Percentiles rank a stretch among this genome's conserved stretches.
phyloP scores from a whole-genome alignment of 1,139 yeast species.

The Eremothecium sinecaudum region DNA sequence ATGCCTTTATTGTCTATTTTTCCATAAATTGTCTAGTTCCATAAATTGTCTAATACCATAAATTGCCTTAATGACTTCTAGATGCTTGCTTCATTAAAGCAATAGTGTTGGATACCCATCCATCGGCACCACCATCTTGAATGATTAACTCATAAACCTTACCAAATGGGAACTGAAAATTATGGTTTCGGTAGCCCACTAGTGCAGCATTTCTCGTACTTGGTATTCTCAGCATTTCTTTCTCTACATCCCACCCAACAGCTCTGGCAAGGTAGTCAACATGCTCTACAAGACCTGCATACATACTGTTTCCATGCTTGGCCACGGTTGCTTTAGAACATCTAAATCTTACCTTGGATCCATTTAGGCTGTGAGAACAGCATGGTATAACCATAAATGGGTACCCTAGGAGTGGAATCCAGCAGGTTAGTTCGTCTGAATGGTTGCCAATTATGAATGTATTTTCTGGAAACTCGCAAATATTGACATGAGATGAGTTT shows the following conservation, averaged over 20 bases:
- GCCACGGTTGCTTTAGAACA: slow-evolving; percentile 12
- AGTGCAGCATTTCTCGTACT: slow-evolving; percentile 90
- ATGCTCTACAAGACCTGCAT: slow-evolving; percentile 78
- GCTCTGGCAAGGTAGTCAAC: slow-evolving; percentile 57
- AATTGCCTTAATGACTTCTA: slow-evolving; percentile 20
- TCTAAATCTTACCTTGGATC: slow-evolving; percentile 56
- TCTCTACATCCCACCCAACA: slow-evolving; percentile 78
- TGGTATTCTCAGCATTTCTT: slow-evolving; percentile 86
- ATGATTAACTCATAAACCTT: slow-evolving; percentile 50
- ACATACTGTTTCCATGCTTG: slow-evolving; percentile 46
- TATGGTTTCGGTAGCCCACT: slow-evolving; percentile 45
- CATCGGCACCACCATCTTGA: slow-evolving; percentile 80
- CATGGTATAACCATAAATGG: slow-evolving; percentile 94
- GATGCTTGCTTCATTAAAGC: slow-evolving; percentile 42
- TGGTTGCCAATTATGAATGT: slow-evolving; percentile 90
- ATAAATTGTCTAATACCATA: no score
- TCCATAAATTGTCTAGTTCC: no score
- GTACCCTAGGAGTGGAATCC: slow-evolving; percentile 81
- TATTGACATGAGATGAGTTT: slow-evolving; percentile 51
- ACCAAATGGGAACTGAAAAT: slow-evolving; percentile 22
- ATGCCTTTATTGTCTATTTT: no score
- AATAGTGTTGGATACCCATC: slow-evolving; percentile 78
- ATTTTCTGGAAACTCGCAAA: slow-evolving; percentile 55
- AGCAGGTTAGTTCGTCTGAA: slow-evolving; percentile 89
- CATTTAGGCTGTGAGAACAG: slow-evolving; percentile 81